phyloP scores from a whole-genome alignment of 2,329 filamentous ascomycete genomes.

The Rhinocladiella similis region DNA sequence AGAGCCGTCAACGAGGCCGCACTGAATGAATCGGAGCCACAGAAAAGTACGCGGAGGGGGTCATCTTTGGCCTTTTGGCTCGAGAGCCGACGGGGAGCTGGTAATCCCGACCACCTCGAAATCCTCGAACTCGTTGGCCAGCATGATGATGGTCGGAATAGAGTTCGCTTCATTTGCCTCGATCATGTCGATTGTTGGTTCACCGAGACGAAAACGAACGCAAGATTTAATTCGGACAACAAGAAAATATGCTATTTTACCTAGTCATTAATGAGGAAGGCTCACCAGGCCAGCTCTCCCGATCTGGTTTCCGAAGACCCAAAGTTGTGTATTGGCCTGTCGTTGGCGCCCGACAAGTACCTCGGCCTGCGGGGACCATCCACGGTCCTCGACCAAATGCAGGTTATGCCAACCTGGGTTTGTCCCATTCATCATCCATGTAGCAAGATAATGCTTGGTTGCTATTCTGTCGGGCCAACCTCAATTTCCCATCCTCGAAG shows the following conservation, averaged over 20 bases:
- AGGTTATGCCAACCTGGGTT: neutral
- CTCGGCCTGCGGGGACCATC: constrained; percentile 7
- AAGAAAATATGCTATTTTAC: too few species aligned
- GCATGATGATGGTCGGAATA: neutral
- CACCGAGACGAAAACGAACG: too few species aligned
- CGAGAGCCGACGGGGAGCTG: neutral
- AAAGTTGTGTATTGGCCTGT: neutral
- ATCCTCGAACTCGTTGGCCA: neutral
- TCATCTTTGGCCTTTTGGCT: constrained; percentile 29
- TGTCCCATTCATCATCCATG: neutral
- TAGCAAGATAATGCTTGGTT: too few species aligned
- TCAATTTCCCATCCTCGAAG: too few species aligned
- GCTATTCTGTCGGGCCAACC: too few species aligned
- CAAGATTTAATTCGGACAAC: too few species aligned
- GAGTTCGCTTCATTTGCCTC: constrained; percentile 4
- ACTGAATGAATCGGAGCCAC: constrained; percentile 90
- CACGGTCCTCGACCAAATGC: neutral
- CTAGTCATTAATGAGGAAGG: too few species aligned
- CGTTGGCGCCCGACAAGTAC: neutral
- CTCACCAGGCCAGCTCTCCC: neutral
- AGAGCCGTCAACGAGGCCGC: constrained; percentile 73
- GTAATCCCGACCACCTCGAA: neutral
- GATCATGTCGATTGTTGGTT: neutral
- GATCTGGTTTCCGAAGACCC: too few species aligned
- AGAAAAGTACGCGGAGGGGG: constrained; percentile 84